Base-by-base conservation (phyloP, 108 stramenopile species). In the Pinguiococcus pyrenoidosus region DNA sequence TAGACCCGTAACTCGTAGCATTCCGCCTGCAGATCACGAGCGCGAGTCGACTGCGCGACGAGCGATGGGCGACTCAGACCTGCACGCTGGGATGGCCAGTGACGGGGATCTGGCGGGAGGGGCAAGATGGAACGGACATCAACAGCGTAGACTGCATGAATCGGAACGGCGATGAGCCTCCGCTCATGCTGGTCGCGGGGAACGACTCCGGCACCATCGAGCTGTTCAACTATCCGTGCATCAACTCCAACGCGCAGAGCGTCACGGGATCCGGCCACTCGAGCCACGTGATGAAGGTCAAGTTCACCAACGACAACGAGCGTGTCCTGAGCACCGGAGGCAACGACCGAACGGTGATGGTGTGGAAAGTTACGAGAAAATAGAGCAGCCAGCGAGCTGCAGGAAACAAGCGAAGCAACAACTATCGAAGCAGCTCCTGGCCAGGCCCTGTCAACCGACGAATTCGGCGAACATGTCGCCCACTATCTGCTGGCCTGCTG, bases 251-350 rank as follows among this genome's bases (percentile, higher is more conserved):
- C 10, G 44, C 51, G 3, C 32, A 23, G 30, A 16, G 24, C 30
- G 32, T 46, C 20, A 36, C 4, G 17, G 20, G 17, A 29, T 29
- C 21, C 14, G 66, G 59, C 4, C 66, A 68, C 30, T 35, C 37
- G 13, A 49, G 46, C n/a, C 66, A 68, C 45, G 66, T 68, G n/a
- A 53, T 30, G 42, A 68, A 68, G 32, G 55, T 54, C 30, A 14
- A 24, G 16, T 67, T n/a, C n/a, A n/a, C n/a, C n/a, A n/a, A n/a
- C n/a, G n/a, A n/a, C n/a, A n/a, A n/a, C n/a, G n/a, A n/a, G n/a
- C n/a, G n/a, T n/a, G n/a, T n/a, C n/a, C n/a, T n/a, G n/a, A n/a
- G n/a, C n/a, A n/a, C n/a, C n/a, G n/a, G n/a, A n/a, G n/a, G n/a
- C n/a, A n/a, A n/a, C n/a, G n/a, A n/a, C n/a, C n/a, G n/a, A n/a